phyloP scores from a whole-genome alignment of 2,329 filamentous ascomycete genomes.

The Elsinoe arachidis region DNA sequence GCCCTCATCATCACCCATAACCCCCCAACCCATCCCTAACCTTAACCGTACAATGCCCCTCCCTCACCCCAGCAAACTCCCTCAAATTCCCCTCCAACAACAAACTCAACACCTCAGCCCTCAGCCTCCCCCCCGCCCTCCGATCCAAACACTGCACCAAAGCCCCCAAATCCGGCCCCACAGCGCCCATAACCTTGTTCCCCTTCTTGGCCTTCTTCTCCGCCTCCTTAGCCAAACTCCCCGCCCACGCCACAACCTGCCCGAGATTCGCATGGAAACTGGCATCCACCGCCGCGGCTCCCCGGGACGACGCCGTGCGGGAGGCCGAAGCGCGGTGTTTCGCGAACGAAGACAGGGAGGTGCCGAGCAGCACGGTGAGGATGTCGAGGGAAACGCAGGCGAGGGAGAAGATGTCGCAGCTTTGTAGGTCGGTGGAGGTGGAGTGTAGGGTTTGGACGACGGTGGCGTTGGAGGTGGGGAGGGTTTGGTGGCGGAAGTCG shows the following conservation, averaged over 20 bases:
- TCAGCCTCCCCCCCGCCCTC: slow-evolving; percentile 25
- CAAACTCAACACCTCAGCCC: slow-evolving; percentile 18
- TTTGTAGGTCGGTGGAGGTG: slow-evolving; percentile 23
- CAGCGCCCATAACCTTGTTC: slow-evolving; percentile 40
- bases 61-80: slow-evolving; percentile 31
- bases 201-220: slow-evolving; percentile 3
- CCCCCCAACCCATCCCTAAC: slow-evolving; percentile 20
- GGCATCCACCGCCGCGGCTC: slow-evolving; percentile 51
- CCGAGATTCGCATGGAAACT: slow-evolving; percentile 62
- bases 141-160: slow-evolving; percentile 32
- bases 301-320: neutral
- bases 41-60: slow-evolving; percentile 25
- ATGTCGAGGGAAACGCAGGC: slow-evolving; percentile 66
- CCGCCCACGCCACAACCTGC: slow-evolving; percentile 15
- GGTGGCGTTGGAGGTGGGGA: neutral
- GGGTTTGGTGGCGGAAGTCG: slow-evolving; percentile 9
- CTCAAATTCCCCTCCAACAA: slow-evolving; percentile 32
- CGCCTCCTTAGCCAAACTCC: slow-evolving; percentile 31
- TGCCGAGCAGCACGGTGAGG: slow-evolving; percentile 59
- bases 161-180: slow-evolving; percentile 1
- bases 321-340: slow-evolving; percentile 36
- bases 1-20: neutral
- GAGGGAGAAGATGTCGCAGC: slow-evolving; percentile 62
- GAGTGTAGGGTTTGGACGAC: slow-evolving; percentile 2
- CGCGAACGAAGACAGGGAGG: slow-evolving; percentile 55